These are phyloP conservation scores for Diaporthe nobilis DNA, from an alignment of 2,329 filamentous ascomycete genomes.

Conservation along the genomic window DNA sequence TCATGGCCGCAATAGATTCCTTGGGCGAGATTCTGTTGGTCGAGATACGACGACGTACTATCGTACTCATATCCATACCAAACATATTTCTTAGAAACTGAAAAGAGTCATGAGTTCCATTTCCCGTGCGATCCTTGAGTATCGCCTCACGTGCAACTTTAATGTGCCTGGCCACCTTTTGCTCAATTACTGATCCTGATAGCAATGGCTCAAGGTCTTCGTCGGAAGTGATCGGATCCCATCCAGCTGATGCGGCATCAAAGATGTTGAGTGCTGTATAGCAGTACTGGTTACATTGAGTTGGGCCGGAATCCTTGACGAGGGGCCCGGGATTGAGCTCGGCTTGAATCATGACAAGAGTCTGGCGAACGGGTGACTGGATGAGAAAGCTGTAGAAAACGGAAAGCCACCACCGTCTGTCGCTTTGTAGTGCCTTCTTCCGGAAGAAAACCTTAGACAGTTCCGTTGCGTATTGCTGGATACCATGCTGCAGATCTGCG, in stretches of 20 bases:
- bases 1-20: too few relatives aligned
- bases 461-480: not conserved
- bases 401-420: slow-evolving; percentile 12
- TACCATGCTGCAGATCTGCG: not conserved
- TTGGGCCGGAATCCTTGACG: not conserved
- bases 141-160: not conserved
- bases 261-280: not conserved
- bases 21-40: not conserved
- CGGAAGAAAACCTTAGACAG: not conserved
- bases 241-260: slow-evolving; percentile 7
- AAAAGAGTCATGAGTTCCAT: not conserved
- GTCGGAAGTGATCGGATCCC: slow-evolving; percentile 4
- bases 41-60: not conserved
- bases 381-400: slow-evolving; percentile 12
- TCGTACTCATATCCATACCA: not conserved
- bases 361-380: not conserved
- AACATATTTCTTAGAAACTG: not conserved
- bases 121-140: too few relatives aligned
- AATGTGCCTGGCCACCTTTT: not conserved
- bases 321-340: too few relatives aligned
- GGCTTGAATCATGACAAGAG: not conserved
- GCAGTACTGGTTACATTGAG: not conserved
- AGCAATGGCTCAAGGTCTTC: not conserved
- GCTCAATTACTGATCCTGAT: not conserved
- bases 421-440: not conserved